Base-by-base conservation (phyloP, 2,329 filamentous ascomycete species). In the Apiospora rasikravindrae region DNA sequence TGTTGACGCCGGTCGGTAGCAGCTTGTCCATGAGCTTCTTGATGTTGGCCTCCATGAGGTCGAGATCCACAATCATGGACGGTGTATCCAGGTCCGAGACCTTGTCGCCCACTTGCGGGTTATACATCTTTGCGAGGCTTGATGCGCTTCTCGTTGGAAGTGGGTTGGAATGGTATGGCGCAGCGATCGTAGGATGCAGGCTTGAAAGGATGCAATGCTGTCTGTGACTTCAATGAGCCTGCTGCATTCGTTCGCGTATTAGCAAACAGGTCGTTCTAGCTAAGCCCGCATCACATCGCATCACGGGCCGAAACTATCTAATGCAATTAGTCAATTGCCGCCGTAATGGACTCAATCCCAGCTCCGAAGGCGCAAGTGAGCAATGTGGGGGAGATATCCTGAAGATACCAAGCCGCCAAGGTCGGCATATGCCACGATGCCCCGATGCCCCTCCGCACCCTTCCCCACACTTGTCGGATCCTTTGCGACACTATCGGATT, bases 31-130 rank as follows among this genome's bases (percentile, higher is more conserved):
- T 83, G 14, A 88, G 81, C 45, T 84, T 86, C 14, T 80, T 73
- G 74, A 88, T 85, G 77, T 88, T 88, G 74, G 79, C 74, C 72
- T 88, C 86, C 84, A 88, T 87, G 4, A 86, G 77, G 71, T 86
- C 83, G 13, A 88, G 82, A 69, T 88, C 84, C 66, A 88, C 87
- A 64, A 89, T 83, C 86, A 89, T 88, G 70, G 86, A 88, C 0
- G 87, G 87, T 0, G 87, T 89, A 76, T 89, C 87, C 61, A 89
- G 85, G 71, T 77, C 77, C 4, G 80, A 78, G 75, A 87, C 73
- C 16, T 73, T 72, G 73, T 86, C 83, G 71, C 86, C 86, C 66
- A 85, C 74, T 73, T 82, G 78, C 14, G 85, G 84, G 45, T 76
- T 67, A 76, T 86, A 86, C 81, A 80, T 81, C 6, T 40, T 40